A percentile compares a stretch with the other conserved stretches of the same genome.
Conservation (phyloP, 148 eudicot species). For the Nyssa sinensis region DNA sequence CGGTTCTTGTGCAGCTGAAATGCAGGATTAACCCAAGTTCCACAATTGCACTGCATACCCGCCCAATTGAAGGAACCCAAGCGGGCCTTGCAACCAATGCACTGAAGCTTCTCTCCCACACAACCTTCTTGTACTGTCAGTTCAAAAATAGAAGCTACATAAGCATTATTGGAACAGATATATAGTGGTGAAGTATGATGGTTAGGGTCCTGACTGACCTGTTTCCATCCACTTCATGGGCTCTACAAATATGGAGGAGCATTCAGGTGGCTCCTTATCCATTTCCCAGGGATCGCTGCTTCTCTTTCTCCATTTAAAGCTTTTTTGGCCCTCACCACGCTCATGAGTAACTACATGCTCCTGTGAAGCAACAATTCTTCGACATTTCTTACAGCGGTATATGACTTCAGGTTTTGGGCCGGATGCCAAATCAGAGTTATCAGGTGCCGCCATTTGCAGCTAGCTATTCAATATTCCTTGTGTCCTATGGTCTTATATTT, state of each 20-base stretch:
- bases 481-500: not conserved
- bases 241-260: slow-evolving; percentile 81
- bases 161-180: not conserved
- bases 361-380: slow-evolving; percentile 73
- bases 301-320: slow-evolving; percentile 66
- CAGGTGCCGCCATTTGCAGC: slow-evolving; percentile 28
- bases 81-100: slow-evolving; percentile 72
- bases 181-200: not conserved
- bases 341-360: slow-evolving; percentile 57
- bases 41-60: slow-evolving; percentile 86
- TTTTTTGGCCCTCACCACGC: slow-evolving; percentile 50
- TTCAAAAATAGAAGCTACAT: not conserved
- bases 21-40: slow-evolving; percentile 80
- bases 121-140: slow-evolving; percentile 72
- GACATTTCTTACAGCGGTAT: slow-evolving; percentile 75
- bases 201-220: slow-evolving; percentile 28
- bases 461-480: not conserved
- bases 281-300: slow-evolving; percentile 22
- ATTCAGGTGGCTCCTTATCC: slow-evolving; percentile 39
- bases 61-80: slow-evolving; percentile 79
- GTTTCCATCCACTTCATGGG: slow-evolving; percentile 93
- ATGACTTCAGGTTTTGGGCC: slow-evolving; percentile 39
- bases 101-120: slow-evolving; percentile 66
- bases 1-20: slow-evolving; percentile 77
- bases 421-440: slow-evolving; percentile 24